Evolutionary conservation across 805 yeast genomes (phyloP), one percentile per base, ranked within the genome.

Genomic region (Myxozyma nipponensis): DNA sequence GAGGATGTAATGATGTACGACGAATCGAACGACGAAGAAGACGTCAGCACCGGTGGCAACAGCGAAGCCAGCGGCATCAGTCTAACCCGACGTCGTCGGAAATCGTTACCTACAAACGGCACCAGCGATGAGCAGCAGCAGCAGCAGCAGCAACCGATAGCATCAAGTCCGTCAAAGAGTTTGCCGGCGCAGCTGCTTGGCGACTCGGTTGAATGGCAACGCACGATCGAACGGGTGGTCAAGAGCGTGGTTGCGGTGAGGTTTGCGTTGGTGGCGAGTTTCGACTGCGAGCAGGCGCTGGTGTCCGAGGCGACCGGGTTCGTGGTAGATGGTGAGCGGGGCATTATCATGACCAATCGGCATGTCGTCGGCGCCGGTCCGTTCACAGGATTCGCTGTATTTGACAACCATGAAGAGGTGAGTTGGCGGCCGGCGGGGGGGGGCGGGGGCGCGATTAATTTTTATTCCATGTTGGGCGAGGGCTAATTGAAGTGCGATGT

Each of bases 301-400:
- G 87, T 84, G 24, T 80, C 86, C 47, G 95, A 90, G 67, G 97
- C 96, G n/a, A 87, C 96, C 0, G 97, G 97, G 1, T 90, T 90
- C 66, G 88, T 90, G 4, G 96, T 90, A 9, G 97, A 90, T 66
- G 76, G 91, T 2, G 73, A 77, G 48, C 68, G 79, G 23, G 97
- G 97, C 15, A 78, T 89, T 52, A 88, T 90, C 54, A 74, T 90
- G 65, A 90, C 97, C 9, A 90, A 90, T 69, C 45, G 96, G 63
- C 97, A 90, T 64, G 97, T 90, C 43, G 96, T 89, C 38, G 95
- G 96, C 1, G 89, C 96, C 0, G 96, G 96, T 17, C 96, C 96
- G 1, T 89, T 90, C 66, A 77, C 82, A 32, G 97, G 97, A 0
- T 87, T 84, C 63, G 95, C 86, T 0, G 88, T 90, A 1, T 90